phyloP scores from a whole-genome alignment of 352 stramenopile genomes.

The Phytophthora tubulina region DNA sequence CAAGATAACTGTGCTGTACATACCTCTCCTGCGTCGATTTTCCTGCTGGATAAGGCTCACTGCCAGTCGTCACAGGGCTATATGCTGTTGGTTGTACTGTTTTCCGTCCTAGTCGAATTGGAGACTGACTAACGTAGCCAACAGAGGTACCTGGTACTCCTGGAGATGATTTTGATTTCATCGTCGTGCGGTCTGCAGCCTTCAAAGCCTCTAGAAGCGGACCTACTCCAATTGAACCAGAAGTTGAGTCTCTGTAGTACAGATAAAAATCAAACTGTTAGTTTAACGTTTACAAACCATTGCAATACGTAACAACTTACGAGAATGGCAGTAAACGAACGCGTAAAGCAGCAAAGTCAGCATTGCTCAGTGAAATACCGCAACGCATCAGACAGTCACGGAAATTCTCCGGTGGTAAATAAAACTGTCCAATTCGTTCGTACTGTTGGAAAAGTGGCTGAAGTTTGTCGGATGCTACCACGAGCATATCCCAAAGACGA shows the following conservation, averaged over 20 bases:
- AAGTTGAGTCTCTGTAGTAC: conserved; percentile 52
- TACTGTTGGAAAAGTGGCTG: conserved; percentile 67
- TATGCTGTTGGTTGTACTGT: conserved; percentile 46
- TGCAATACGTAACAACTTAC: conserved; percentile 39
- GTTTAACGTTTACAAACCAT: neutral
- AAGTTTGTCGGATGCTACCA: conserved; percentile 59
- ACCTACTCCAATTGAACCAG: conserved; percentile 53
- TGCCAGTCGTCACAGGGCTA: conserved; percentile 33
- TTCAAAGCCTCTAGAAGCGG: conserved; percentile 64
- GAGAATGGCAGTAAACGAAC: conserved; percentile 68
- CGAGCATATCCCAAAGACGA: conserved; percentile 71
- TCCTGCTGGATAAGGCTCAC: conserved; percentile 50
- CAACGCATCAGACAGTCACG: conserved; percentile 68
- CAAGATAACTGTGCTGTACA: neutral
- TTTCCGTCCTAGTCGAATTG: conserved; percentile 71
- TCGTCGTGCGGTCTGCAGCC: conserved; percentile 54
- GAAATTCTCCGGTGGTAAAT: conserved; percentile 66
- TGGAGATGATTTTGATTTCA: conserved; percentile 44
- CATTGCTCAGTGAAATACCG: conserved; percentile 71
- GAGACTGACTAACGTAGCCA: conserved; percentile 51
- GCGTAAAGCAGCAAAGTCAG: conserved; percentile 73
- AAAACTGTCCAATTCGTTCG: conserved; percentile 59
- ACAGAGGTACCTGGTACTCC: conserved; percentile 30
- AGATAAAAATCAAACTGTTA: neutral
- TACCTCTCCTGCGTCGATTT: conserved; percentile 83